phyloP scores from a whole-genome alignment of 139 green algal genomes.

The Diplosphaera chodatii region DNA sequence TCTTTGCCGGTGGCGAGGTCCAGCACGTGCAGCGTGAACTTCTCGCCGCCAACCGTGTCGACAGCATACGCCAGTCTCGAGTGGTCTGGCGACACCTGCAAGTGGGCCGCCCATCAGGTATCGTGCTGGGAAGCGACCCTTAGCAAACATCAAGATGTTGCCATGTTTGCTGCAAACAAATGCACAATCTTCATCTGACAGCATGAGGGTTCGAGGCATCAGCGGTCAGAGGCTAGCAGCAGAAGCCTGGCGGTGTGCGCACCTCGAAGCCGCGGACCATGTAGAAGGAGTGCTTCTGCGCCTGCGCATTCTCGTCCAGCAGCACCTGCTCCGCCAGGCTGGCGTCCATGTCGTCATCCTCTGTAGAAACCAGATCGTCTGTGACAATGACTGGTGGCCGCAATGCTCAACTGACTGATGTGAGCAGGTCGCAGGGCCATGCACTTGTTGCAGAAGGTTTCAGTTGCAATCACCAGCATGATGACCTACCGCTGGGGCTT shows the following conservation, averaged over 20 bases:
- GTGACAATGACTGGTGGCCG: too few species aligned
- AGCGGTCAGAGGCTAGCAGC: too few species aligned
- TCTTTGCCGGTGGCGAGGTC: constrained; percentile 44
- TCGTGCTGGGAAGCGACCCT: too few species aligned
- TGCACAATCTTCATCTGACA: not conserved
- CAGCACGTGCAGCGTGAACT: constrained; percentile 76
- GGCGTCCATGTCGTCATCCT: constrained; percentile 43
- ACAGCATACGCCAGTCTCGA: constrained; percentile 60
- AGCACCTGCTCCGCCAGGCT: constrained; percentile 45
- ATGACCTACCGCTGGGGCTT: constrained; percentile 6
- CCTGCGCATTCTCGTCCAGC: constrained; percentile 61
- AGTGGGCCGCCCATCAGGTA: too few species aligned
- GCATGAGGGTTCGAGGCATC: too few species aligned
- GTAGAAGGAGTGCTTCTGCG: constrained; percentile 45
- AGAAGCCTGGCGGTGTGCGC: too few species aligned
- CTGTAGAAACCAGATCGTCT: too few species aligned
- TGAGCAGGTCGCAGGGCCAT: not conserved
- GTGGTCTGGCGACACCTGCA: constrained; percentile 50
- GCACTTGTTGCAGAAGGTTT: too few species aligned
- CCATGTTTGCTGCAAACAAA: too few species aligned
- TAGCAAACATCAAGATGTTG: too few species aligned
- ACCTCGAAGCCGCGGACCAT: constrained; percentile 33
- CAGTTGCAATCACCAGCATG: too few species aligned
- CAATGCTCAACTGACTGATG: too few species aligned
- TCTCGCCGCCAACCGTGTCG: constrained; percentile 74